phyloP scores from a whole-genome alignment of 768 basidiomycete genomes.

The Chiua virens region DNA sequence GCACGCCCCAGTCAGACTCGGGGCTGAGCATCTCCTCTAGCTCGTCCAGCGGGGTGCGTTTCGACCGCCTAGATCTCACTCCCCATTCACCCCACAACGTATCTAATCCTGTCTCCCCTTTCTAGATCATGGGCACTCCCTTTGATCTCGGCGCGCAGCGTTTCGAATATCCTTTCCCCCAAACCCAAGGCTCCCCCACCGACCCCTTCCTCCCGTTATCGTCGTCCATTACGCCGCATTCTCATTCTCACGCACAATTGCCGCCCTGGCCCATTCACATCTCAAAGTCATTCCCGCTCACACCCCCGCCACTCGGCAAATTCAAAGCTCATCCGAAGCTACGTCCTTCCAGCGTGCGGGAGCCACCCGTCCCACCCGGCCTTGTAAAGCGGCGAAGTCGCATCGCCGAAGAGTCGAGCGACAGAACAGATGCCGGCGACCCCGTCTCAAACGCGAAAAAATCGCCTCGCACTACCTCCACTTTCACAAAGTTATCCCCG shows the following conservation, averaged over 20 bases:
- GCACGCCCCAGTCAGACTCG: slow-evolving; percentile 29
- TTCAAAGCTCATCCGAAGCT: slow-evolving; percentile 32
- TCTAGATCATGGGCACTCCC: slow-evolving; percentile 33
- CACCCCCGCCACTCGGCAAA: slow-evolving; percentile 27
- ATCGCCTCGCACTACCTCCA: slow-evolving; percentile 3
- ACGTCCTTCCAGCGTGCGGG: slow-evolving; percentile 25
- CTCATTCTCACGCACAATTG: slow-evolving; percentile 26
- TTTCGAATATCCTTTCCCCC: slow-evolving; percentile 34
- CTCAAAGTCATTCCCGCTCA: slow-evolving; percentile 32
- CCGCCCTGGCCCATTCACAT: slow-evolving; percentile 29
- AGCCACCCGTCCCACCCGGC: slow-evolving; percentile 33
- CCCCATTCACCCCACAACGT: not conserved
- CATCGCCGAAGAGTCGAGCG: slow-evolving; percentile 29
- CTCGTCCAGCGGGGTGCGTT: slow-evolving; percentile 31
- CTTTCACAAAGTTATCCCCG: not conserved
- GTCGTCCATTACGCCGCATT: slow-evolving; percentile 19
- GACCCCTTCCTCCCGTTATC: slow-evolving; percentile 27
- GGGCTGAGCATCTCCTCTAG: slow-evolving; percentile 31
- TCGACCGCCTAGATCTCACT: too few relatives aligned
- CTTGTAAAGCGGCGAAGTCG: slow-evolving; percentile 29
- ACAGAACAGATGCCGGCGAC: slow-evolving; percentile 26
- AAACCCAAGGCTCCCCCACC: slow-evolving; percentile 28
- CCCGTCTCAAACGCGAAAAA: slow-evolving; percentile 7
- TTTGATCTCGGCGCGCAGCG: slow-evolving; percentile 34
- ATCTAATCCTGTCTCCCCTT: not conserved